Evolutionary conservation across 2,329 filamentous ascomycete genomes (phyloP).

Genomic region (Exophiala sp.): DNA sequence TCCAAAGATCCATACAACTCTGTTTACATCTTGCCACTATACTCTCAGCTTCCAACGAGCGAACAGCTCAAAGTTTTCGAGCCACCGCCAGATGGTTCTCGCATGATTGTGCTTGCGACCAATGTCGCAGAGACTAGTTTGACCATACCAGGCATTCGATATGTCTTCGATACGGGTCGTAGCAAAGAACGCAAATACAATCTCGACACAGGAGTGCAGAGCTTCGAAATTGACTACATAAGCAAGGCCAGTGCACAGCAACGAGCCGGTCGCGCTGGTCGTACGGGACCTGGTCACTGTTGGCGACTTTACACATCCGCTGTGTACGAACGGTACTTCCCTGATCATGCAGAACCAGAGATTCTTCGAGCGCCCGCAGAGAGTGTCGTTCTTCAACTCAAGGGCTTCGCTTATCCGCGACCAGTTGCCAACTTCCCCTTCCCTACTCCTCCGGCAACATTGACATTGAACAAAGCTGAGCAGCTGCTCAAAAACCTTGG

Average conservation of each 20-base stretch:
- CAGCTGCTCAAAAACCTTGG: conserved; percentile 81
- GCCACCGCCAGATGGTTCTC: conserved; percentile 72
- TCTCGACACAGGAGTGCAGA: conserved; percentile 84
- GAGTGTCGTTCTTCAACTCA: conserved; percentile 86
- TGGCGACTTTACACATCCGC: conserved; percentile 93
- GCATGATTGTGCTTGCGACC: conserved; percentile 85
- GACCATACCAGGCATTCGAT: conserved; percentile 91
- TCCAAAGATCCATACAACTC: conserved; percentile 58
- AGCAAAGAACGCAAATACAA: conserved; percentile 92
- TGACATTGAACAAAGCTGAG: conserved; percentile 77
- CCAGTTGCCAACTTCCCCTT: conserved; percentile 88
- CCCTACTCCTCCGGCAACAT: conserved; percentile 78
- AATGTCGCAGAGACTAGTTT: conserved; percentile 97
- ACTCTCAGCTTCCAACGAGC: conserved; percentile 83
- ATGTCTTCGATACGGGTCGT: conserved; percentile 91
- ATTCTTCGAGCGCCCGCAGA: conserved; percentile 89
- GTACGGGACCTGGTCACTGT: conserved; percentile 93
- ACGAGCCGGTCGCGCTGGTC: conserved; percentile 85
- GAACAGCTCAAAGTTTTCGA: conserved; percentile 93
- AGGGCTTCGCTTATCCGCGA: conserved; percentile 86
- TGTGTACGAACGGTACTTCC: conserved; percentile 82
- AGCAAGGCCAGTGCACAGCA: conserved; percentile 95
- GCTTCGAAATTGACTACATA: conserved; percentile 93
- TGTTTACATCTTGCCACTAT: conserved; percentile 88
- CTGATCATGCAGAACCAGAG: conserved; percentile 81